These are phyloP conservation scores for Aureobasidium uvarum DNA, from an alignment of 2,329 filamentous ascomycete genomes.

Conservation along the genomic window DNA sequence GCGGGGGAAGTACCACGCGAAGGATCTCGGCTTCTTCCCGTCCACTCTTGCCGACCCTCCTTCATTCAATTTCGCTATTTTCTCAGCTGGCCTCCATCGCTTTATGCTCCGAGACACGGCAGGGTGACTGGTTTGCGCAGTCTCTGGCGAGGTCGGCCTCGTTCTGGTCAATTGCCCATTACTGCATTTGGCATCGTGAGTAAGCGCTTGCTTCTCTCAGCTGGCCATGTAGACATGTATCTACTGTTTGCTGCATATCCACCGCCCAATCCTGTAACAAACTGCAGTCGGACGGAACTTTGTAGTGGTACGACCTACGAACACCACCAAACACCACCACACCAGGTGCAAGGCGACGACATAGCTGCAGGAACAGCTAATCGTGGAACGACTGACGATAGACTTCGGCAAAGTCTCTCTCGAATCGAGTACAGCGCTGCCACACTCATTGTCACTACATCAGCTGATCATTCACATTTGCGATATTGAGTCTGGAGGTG, in stretches of 20 bases:
- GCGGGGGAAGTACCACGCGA: background rate
- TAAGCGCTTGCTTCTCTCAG: slow-evolving; percentile 10
- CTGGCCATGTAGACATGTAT: background rate
- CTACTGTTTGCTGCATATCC: background rate
- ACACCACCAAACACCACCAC: slow-evolving; percentile 7
- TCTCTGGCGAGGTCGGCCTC: background rate
- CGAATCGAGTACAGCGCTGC: background rate
- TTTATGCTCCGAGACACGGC: background rate
- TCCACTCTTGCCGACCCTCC: background rate
- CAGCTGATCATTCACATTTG: background rate
- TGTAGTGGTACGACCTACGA: background rate
- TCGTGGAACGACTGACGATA: background rate
- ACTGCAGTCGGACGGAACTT: background rate
- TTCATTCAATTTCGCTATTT: background rate
- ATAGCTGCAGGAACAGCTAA: slow-evolving; percentile 9
- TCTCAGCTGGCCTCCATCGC: background rate
- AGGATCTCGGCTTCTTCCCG: background rate
- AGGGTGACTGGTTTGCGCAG: background rate
- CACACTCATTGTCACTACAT: background rate
- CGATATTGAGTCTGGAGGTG: background rate
- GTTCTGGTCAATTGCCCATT: background rate
- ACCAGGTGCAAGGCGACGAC: slow-evolving; percentile 1
- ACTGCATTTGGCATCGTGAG: background rate
- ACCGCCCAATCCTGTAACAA: no score
- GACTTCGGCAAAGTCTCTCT: background rate